These are phyloP conservation scores for Beauveria rudraprayagi DNA, from an alignment of 2,329 filamentous ascomycete species.

Conservation along the genomic window DNA sequence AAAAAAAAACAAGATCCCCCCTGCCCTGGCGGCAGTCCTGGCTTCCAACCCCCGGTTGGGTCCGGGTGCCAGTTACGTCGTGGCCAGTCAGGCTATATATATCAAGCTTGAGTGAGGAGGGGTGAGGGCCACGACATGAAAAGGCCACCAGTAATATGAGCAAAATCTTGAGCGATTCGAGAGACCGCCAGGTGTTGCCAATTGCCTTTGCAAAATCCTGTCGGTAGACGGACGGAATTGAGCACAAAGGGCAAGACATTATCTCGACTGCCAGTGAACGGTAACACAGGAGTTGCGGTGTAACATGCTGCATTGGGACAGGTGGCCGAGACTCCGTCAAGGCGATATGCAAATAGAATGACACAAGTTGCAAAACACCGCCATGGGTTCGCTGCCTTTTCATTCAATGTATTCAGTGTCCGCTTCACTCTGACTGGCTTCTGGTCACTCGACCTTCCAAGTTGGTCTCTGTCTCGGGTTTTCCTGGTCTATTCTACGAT, in stretches of 20 bases:
- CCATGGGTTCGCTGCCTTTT: too few relatives aligned
- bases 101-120: not conserved
- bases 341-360: not conserved
- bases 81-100: not conserved
- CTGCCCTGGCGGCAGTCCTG: not conserved
- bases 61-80: not conserved
- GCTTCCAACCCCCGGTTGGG: not conserved
- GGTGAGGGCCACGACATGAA: not conserved
- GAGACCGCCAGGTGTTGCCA: not conserved
- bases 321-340: not conserved
- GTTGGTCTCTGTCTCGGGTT: too few relatives aligned
- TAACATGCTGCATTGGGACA: constrained; percentile 1
- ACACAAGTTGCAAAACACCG: not conserved
- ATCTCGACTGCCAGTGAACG: too few relatives aligned
- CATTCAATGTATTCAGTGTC: too few relatives aligned
- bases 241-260: not conserved
- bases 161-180: not conserved
- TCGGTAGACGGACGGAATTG: not conserved
- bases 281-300: not conserved
- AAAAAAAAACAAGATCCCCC: too few relatives aligned
- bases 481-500: too few relatives aligned
- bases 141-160: not conserved
- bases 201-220: too few relatives aligned
- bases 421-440: too few relatives aligned
- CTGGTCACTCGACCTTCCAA: too few relatives aligned